These are phyloP conservation scores for Globisporangium apiculatum DNA, from an alignment of 352 stramenopile species.

Conservation along the genomic window DNA sequence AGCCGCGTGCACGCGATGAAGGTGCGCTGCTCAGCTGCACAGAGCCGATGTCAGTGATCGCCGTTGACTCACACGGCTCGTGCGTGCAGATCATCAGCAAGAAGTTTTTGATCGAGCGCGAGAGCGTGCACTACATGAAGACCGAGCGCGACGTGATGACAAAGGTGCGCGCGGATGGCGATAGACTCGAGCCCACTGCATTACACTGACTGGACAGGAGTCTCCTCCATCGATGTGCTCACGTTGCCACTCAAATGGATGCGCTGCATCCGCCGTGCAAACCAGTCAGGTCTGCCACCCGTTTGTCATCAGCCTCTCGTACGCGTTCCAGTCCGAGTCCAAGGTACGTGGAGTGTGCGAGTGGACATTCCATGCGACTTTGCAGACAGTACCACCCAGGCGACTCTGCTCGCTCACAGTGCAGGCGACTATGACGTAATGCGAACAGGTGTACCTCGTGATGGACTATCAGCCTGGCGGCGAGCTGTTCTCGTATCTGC, in stretches of 20 bases:
- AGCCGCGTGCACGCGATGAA: constrained; percentile 78
- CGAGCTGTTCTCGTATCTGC: constrained; percentile 74
- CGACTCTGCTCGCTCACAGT: background rate
- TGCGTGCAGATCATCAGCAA: constrained; percentile 80
- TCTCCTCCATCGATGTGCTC: background rate
- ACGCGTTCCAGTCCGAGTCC: constrained; percentile 79
- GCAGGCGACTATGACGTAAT: background rate
- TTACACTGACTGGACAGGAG: too few species aligned
- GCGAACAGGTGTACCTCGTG: constrained; percentile 50
- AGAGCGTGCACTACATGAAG: constrained; percentile 75
- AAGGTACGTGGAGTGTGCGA: constrained; percentile 29
- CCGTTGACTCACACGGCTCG: too few species aligned
- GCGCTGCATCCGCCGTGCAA: background rate
- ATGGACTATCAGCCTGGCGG: constrained; percentile 79
- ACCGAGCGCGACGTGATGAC: constrained; percentile 84
- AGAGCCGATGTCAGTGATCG: background rate
- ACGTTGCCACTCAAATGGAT: background rate
- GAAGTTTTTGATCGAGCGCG: constrained; percentile 66
- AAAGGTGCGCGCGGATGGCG: constrained; percentile 25
- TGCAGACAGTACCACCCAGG: background rate
- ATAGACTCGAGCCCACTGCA: too few species aligned
- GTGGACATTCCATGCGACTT: background rate
- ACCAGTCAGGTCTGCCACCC: constrained; percentile 58
- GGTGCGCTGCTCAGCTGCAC: constrained; percentile 15
- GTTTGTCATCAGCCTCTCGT: constrained; percentile 74